Percentiles rank a stretch among this genome's conserved stretches.
These are phyloP conservation scores for Candida oleophila DNA, from an alignment of 805 yeast genomes.

Conservation along the genomic window DNA sequence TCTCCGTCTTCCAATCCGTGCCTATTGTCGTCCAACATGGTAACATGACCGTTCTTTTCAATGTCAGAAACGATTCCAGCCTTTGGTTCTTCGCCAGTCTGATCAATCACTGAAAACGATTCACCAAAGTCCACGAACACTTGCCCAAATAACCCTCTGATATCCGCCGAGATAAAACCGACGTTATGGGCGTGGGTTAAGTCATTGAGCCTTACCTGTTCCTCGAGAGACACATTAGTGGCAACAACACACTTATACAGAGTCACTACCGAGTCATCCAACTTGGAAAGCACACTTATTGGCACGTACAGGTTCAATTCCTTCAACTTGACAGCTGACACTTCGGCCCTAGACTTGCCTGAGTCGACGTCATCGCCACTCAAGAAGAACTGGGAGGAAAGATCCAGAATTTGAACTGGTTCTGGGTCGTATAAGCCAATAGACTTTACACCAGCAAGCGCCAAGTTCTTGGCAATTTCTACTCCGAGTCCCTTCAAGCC, in stretches of 20 bases:
- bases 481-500: slow-evolving; percentile 93
- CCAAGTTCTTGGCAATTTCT: slow-evolving; percentile 95
- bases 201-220: slow-evolving; percentile 71
- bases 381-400: slow-evolving; percentile 88
- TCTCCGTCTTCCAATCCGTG: slow-evolving; percentile 95
- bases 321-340: slow-evolving; percentile 63
- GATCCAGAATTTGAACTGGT: slow-evolving; percentile 63
- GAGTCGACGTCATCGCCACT: slow-evolving; percentile 53
- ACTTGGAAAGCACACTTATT: slow-evolving; percentile 57
- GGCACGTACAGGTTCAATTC: slow-evolving; percentile 94
- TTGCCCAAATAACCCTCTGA: slow-evolving; percentile 85
- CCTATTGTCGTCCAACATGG: slow-evolving; percentile 86
- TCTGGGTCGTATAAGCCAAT: slow-evolving; percentile 81
- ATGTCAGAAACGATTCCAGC: slow-evolving; percentile 88
- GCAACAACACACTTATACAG: slow-evolving; percentile 80
- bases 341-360: slow-evolving; percentile 77
- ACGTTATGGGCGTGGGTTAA: slow-evolving; percentile 72
- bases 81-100: slow-evolving; percentile 89
- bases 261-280: slow-evolving; percentile 53
- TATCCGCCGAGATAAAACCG: slow-evolving; percentile 77
- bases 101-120: slow-evolving; percentile 74
- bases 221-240: slow-evolving; percentile 70
- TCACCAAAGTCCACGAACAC: slow-evolving; percentile 90
- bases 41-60: slow-evolving; percentile 85
- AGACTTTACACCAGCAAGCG: slow-evolving; percentile 95